Percentiles rank a stretch among this genome's conserved stretches.
Evolutionary conservation across 768 basidiomycete genomes (phyloP).

Genomic region (Kwoniella newhampshirensis): DNA sequence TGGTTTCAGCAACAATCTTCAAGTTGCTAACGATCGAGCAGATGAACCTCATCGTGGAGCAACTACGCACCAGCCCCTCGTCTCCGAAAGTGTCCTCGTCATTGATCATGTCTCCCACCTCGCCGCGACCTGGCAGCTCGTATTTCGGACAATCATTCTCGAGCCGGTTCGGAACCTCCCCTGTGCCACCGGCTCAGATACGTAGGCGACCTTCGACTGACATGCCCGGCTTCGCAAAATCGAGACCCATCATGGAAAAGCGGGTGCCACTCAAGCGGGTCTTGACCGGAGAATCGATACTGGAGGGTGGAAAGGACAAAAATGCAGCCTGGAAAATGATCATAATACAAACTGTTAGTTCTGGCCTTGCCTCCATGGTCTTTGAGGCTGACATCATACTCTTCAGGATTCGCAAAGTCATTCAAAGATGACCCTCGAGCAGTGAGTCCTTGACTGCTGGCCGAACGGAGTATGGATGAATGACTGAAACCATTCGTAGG

Average conservation of each 20-base stretch:
- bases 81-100: conserved; percentile 16
- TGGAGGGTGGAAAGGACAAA: conserved; percentile 52
- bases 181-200: conserved; percentile 12
- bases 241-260: conserved; percentile 38
- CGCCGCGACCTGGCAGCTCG: conserved; percentile 23
- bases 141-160: conserved; percentile 38
- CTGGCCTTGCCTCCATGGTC: not conserved
- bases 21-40: conserved; percentile 1
- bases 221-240: conserved; percentile 19
- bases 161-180: conserved; percentile 32
- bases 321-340: conserved; percentile 52
- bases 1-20: not conserved
- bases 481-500: conserved; percentile 55
- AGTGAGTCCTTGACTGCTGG: conserved; percentile 23
- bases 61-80: conserved; percentile 15
- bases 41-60: conserved; percentile 32
- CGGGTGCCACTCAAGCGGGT: conserved; percentile 43
- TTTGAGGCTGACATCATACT: not conserved
- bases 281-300: conserved; percentile 45
- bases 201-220: conserved; percentile 41
- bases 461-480: not conserved
- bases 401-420: conserved; percentile 38
- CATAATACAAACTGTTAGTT: conserved; percentile 39
- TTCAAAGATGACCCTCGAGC: conserved; percentile 47
- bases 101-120: conserved; percentile 23